Evolutionary conservation across 768 basidiomycete species (phyloP).

Genomic region (Pholiota molesta): DNA sequence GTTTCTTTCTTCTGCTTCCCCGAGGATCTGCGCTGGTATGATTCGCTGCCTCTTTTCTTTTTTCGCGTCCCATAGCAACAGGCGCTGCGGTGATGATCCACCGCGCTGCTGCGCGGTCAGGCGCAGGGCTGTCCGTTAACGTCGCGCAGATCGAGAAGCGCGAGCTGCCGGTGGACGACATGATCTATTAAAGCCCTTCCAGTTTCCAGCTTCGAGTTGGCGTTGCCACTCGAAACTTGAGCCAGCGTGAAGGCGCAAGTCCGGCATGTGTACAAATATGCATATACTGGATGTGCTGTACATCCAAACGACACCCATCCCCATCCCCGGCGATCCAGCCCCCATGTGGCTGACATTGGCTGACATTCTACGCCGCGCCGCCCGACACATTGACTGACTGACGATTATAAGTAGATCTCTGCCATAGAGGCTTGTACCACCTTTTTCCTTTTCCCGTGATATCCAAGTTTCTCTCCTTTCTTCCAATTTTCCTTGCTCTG

Average conservation of each 20-base stretch:
- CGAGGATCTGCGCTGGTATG: neutral
- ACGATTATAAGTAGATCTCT: neutral
- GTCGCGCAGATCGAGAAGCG: constrained; percentile 28
- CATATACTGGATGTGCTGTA: too few species aligned
- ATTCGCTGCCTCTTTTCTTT: neutral
- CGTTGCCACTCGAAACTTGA: too few species aligned
- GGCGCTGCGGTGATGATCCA: constrained; percentile 27
- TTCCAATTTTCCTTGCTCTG: too few species aligned
- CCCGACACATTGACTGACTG: neutral
- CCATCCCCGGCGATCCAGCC: neutral
- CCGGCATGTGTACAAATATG: too few species aligned
- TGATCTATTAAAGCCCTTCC: neutral
- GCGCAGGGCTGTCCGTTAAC: constrained; percentile 31
- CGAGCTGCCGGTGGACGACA: constrained; percentile 9
- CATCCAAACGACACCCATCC: neutral
- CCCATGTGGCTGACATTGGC: neutral
- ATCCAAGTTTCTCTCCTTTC: neutral
- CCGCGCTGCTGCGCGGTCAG: constrained; percentile 23
- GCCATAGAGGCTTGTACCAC: neutral
- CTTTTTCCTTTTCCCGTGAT: neutral
- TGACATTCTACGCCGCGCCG: too few species aligned
- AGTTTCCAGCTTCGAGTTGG: too few species aligned
- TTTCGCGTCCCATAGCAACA: constrained; percentile 21
- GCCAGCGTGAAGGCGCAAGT: too few species aligned
- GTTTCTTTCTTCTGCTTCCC: neutral